These are phyloP conservation scores for Microbotryum saponariae DNA, from an alignment of 1,284 basidiomycete genomes.

Conservation along the genomic window DNA sequence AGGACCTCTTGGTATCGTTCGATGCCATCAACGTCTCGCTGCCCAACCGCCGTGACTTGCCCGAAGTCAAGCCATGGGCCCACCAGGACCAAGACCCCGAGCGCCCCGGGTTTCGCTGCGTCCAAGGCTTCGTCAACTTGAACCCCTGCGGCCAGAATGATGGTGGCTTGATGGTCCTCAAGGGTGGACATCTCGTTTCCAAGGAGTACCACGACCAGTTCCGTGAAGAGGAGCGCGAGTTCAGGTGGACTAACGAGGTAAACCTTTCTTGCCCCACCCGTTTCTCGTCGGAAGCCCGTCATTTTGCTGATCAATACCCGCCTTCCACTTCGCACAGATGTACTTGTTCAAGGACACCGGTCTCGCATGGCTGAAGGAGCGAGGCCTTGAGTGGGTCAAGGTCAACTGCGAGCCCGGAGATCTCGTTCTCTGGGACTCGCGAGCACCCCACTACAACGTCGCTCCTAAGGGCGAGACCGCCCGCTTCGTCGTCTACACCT, in stretches of 20 bases:
- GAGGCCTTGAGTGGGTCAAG: slow-evolving; percentile 11
- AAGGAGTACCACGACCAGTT: too few species aligned
- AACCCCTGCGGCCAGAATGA: slow-evolving; percentile 41
- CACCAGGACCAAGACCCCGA: slow-evolving; percentile 42
- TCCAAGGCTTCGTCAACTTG: slow-evolving; percentile 44
- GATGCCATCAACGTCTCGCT: slow-evolving; percentile 40
- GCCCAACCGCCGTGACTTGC: slow-evolving; percentile 35
- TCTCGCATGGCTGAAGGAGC: slow-evolving; percentile 3
- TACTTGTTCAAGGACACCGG: neutral
- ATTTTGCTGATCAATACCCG: neutral
- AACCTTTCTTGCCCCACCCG: too few species aligned
- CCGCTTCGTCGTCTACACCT: slow-evolving; percentile 18
- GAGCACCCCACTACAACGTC: slow-evolving; percentile 15
- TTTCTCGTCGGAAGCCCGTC: too few species aligned
- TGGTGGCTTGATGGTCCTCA: slow-evolving; percentile 44
- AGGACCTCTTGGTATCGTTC: slow-evolving; percentile 39
- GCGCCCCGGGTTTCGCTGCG: slow-evolving; percentile 38
- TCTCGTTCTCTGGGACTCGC: slow-evolving; percentile 18
- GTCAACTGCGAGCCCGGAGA: slow-evolving; percentile 15
- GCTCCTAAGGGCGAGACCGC: slow-evolving; percentile 4
- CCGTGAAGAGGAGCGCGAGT: too few species aligned
- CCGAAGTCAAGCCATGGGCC: slow-evolving; percentile 39
- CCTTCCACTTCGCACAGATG: neutral
- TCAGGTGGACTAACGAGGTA: too few species aligned
- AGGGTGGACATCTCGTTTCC: slow-evolving; percentile 18